Base-by-base conservation (phyloP, 805 yeast genomes). In the Saccharomyces jurei region DNA sequence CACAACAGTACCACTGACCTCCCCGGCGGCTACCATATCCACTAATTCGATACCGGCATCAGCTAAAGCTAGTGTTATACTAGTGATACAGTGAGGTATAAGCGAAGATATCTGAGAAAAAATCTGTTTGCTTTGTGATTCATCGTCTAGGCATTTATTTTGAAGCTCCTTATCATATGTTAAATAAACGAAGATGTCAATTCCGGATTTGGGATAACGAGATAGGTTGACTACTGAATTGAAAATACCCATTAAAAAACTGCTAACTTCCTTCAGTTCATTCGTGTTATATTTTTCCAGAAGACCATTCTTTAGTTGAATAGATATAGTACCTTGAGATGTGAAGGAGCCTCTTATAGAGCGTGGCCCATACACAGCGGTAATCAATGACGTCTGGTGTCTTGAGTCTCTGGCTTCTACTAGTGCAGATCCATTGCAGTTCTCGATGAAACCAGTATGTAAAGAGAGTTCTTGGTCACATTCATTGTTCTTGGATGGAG, bases 201-300 rank as follows among this genome's bases (percentile, higher is more conserved):
- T 88, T 21, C 91, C 83, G 2, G 96, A 87, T 69, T 92, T 92
- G 4, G 98, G 97, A 68, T 94, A 94, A 57, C 84, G 83, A 13
- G 80, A 80, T 32, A 89, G 72, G 53, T 72, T 66, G 49, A 75
- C 64, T 41, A 72, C 71, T 47, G 73, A 68, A 32, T 70, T 70
- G 56, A 73, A 72, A 56, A 69, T 72, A 62, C 64, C 72, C 55
- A 63, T 71, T 57, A 68, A 66, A 57, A 69, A 77, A 58, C 50
- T 73, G 58, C 70, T 80, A 70, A 62, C 79, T 67, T 63, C 81
- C 67, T 67, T 80, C 28, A 67, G 41, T 48, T 67, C 62, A 11
- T 59, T 55, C 9, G 64, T 60, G 21, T 56, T 50, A 48, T 65
- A 66, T 48, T 61, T 57, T 48, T 61, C 68, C 56, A 55, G 50